Evolutionary conservation across 148 eudicot species (phyloP), one percentile per base, ranked within the genome.

Genomic region (Heliosperma pusillum): DNA sequence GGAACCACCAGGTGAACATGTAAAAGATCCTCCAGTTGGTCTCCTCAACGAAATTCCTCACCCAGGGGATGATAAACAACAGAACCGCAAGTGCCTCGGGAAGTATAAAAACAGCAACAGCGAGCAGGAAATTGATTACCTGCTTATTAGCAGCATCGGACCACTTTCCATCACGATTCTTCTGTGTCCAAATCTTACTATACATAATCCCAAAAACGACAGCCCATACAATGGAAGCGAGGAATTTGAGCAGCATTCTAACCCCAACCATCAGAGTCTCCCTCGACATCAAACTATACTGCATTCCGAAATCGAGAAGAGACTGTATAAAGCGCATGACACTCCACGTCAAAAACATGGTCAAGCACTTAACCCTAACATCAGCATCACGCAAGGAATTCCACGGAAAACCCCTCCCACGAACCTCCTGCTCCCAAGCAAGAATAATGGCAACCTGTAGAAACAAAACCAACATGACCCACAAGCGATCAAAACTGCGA

Each of bases 1-100:
- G 98, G 71, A 89, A 93, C 98, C 98, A 93, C 98, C 98, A 93
- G 2, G 97, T 80, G 53, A 93, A 59, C 85, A 87, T 20, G 80
- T 93, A 91, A 71, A 91, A 91, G 64, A 91, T 83, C 76, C 78
- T 91, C 98, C 97, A 91, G 71, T 93, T 88, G 5, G 90, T 87
- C 63, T 88, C 90, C 85, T 93, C 98, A 1, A 93, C 55, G 57
- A 88, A 89, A 73, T 93, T 93, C 71, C 93, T 71, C 12, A 93
- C 79, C 95, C 97, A 89, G 1, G 98, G 98, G 40, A 93, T 64
- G 25, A 89, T 76, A 72, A 93, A 91, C 13, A 91, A 74, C 74
- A 85, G 83, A 62, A 89, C 16, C 0, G 95, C 89, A 66, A 93
- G 65, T 12, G 90, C 27, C 85, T 93, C 98, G 1, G 98, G 98